Evolutionary conservation across 345 rosid species (phyloP).

Genomic region (Cardamine resedifolia): DNA sequence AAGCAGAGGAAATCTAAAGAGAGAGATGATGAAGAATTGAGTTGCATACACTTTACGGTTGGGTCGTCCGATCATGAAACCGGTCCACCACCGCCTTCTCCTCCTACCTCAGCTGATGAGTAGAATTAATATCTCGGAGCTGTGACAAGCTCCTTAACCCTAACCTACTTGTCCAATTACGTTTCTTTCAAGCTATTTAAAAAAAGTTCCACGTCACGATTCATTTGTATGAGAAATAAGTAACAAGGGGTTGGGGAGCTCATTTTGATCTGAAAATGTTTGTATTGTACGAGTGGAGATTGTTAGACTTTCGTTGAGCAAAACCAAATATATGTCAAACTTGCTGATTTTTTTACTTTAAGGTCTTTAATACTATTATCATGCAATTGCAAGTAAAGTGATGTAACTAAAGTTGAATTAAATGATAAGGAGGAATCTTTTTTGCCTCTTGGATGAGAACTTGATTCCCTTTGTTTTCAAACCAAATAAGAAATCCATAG

Average conservation of each 20-base stretch:
- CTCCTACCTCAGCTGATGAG: constrained; percentile 58
- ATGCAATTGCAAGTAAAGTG: constrained; percentile 9
- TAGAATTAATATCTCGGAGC: constrained; percentile 4
- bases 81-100: constrained; percentile 54
- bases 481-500: constrained; percentile 5
- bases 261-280: constrained; percentile 18
- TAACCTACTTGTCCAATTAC: constrained; percentile 33
- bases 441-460: constrained; percentile 15
- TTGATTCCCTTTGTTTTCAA: constrained; percentile 25
- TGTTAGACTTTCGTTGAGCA: constrained; percentile 14
- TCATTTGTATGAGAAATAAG: constrained; percentile 21
- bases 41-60: constrained; percentile 37
- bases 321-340: constrained; percentile 12
- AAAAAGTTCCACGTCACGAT: background rate
- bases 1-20: constrained; percentile 17
- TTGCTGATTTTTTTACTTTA: constrained; percentile 14
- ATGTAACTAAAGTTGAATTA: background rate
- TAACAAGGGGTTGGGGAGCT: constrained; percentile 8
- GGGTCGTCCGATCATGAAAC: constrained; percentile 43
- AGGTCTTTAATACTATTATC: background rate
- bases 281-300: constrained; percentile 26
- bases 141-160: constrained; percentile 21
- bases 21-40: background rate
- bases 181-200: constrained; percentile 24
- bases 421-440: constrained; percentile 18